phyloP scores from a whole-genome alignment of 208 protist species.

The Leishmania braziliensis region DNA sequence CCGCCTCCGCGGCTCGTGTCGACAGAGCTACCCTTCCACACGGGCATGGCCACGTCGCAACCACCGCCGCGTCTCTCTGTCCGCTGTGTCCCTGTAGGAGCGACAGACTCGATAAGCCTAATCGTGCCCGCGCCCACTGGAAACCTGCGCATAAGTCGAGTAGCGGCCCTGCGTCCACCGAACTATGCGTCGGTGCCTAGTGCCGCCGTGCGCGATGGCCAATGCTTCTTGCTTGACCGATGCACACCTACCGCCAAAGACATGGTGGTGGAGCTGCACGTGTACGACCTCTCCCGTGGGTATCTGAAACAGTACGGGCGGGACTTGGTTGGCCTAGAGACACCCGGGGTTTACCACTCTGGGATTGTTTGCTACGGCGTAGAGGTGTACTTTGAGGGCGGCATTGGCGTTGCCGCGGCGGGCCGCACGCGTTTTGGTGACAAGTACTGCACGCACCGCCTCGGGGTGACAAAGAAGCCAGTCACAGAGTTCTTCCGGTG shows the following conservation, averaged over 20 bases:
- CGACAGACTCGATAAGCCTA: not conserved
- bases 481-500: slow-evolving; percentile 64
- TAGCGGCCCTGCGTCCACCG: slow-evolving; percentile 20
- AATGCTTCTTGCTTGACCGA: slow-evolving; percentile 36
- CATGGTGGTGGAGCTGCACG: slow-evolving; percentile 59
- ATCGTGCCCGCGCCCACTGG: not conserved
- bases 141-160: not conserved
- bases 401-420: slow-evolving; percentile 53
- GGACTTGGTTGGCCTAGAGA: slow-evolving; percentile 62
- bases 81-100: slow-evolving; percentile 17
- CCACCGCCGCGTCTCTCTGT: slow-evolving; percentile 16
- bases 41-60: not conserved
- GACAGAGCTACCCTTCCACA: not conserved
- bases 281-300: slow-evolving; percentile 92
- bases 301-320: slow-evolving; percentile 65
- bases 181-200: slow-evolving; percentile 27
- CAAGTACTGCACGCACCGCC: slow-evolving; percentile 47
- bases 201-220: slow-evolving; percentile 33
- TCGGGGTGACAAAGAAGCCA: slow-evolving; percentile 56
- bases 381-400: slow-evolving; percentile 95
- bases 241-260: slow-evolving; percentile 6
- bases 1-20: slow-evolving; percentile 2
- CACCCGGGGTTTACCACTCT: slow-evolving; percentile 92
- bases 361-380: slow-evolving; percentile 90
- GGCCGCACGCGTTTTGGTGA: slow-evolving; percentile 86